Evolutionary conservation across 805 yeast species (phyloP).

Genomic region (Metschnikowia drakensbergensis): DNA sequence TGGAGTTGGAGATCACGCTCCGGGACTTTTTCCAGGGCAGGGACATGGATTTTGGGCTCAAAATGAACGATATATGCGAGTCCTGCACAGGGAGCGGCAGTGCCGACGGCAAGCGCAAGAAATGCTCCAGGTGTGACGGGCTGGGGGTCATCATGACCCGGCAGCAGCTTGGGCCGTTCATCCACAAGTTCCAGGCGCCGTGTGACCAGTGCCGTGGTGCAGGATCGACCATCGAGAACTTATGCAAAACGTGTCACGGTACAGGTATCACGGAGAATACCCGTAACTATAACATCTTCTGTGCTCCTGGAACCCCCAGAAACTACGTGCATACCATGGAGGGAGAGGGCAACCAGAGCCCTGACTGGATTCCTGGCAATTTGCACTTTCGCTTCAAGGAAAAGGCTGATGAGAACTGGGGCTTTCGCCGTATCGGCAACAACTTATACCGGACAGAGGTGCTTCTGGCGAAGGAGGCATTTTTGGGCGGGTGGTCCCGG

Average conservation of each 20-base stretch:
- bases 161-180: conserved; percentile 83
- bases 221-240: conserved; percentile 62
- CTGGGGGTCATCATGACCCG: conserved; percentile 61
- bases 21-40: conserved; percentile 71
- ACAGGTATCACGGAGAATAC: conserved; percentile 52
- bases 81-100: conserved; percentile 84
- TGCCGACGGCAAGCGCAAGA: conserved; percentile 65
- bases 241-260: conserved; percentile 73
- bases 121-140: conserved; percentile 72
- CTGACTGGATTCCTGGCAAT: conserved; percentile 82
- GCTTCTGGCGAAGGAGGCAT: conserved; percentile 66
- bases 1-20: conserved; percentile 53
- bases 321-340: conserved; percentile 52
- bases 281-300: conserved; percentile 56
- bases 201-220: conserved; percentile 81
- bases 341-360: conserved; percentile 82
- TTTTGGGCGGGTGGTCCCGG: conserved; percentile 78
- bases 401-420: conserved; percentile 55
- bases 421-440: conserved; percentile 76
- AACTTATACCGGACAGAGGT: conserved; percentile 80
- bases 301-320: conserved; percentile 70
- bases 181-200: conserved; percentile 73
- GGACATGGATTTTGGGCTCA: conserved; percentile 53
- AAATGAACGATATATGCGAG: conserved; percentile 72
- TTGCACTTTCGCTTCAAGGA: conserved; percentile 61